Evolutionary conservation across 139 green algal species (phyloP), one percentile per base, ranked within the genome.

Genomic region (Coelastrella sp.): DNA sequence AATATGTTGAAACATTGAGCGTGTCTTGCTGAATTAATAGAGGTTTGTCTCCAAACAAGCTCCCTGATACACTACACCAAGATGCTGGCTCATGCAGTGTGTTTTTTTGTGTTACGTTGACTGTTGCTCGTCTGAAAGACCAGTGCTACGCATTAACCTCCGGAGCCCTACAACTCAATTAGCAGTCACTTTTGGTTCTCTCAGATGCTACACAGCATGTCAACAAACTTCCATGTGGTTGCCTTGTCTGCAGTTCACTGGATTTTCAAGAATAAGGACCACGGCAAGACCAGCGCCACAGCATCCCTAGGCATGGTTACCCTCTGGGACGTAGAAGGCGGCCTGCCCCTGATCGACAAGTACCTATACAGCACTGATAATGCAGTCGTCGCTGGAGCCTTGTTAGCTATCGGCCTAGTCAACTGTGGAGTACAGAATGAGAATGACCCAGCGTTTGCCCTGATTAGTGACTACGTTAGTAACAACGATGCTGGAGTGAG

Each of bases 231-330:
- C 10, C 61, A 68, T 68, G 61, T 99, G 81, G 92, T 94, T 20
- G 78, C 10, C 61, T 59, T 17, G 7, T 5, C 64, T 54, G 73
- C 73, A 32, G 86, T 97, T 81, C 96, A 97, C 91, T 99, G 98
- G 98, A 97, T 99, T 91, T 99, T 99, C 96, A 99, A 98, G 93
- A 99, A 99, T 94, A 98, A 98, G 93, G 98, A 99, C 86, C 97
- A 99, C 86, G 98, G 98, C 86, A 99, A 99, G 95, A 97, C 96
- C 58, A 96, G 92, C n/a, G 98, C 98, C 3, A 96, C 97, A 5
- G 98, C 98, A 65, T 98, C 94, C 32, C 92, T 99, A 75, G 95
- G 95, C 17, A 76, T 97, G 22, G 96, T 99, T 89, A 96, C 22
- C 80, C 92, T 99, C 92, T 99, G 98, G 98, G 98, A 99, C 88